phyloP scores from a whole-genome alignment of 495 filamentous ascomycete species.

The Oidiodendron maius region DNA sequence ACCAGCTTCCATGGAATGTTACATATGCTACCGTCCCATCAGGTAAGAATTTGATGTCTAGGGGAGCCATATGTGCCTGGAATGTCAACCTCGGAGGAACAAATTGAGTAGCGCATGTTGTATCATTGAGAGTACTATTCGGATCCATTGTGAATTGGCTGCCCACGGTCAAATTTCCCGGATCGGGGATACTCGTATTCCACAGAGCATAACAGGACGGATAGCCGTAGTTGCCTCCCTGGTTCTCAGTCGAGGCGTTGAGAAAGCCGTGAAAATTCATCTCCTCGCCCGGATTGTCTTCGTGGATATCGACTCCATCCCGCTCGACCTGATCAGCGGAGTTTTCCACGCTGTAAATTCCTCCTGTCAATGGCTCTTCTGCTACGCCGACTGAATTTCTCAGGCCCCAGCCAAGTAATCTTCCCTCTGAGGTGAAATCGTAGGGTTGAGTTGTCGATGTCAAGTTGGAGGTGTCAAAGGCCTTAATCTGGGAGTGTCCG shows the following conservation, averaged over 20 bases:
- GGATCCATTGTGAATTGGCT: slow-evolving; percentile 43
- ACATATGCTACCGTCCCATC: slow-evolving; percentile 39
- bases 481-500: slow-evolving; percentile 59
- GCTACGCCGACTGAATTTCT: slow-evolving; percentile 65
- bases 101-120: slow-evolving; percentile 32
- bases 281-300: slow-evolving; percentile 70
- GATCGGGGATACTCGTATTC: slow-evolving; percentile 43
- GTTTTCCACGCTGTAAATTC: slow-evolving; percentile 68
- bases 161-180: slow-evolving; percentile 37
- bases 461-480: slow-evolving; percentile 49
- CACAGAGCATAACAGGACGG: slow-evolving; percentile 63
- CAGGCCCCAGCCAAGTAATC: slow-evolving; percentile 62
- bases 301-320: slow-evolving; percentile 52
- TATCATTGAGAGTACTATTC: slow-evolving; percentile 40
- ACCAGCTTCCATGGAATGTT: slow-evolving; percentile 52
- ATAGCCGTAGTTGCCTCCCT: slow-evolving; percentile 57
- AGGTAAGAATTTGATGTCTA: slow-evolving; percentile 50
- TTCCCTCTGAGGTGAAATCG: slow-evolving; percentile 43
- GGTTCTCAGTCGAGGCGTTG: slow-evolving; percentile 31
- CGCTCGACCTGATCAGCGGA: slow-evolving; percentile 58
- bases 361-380: slow-evolving; percentile 46
- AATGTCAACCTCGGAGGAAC: slow-evolving; percentile 48
- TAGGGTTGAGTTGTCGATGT: slow-evolving; percentile 21
- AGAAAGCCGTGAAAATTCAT: slow-evolving; percentile 65
- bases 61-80: slow-evolving; percentile 53